Base-by-base conservation (phyloP, 2,329 filamentous ascomycete genomes). In the Hymenoscyphus scutula region DNA sequence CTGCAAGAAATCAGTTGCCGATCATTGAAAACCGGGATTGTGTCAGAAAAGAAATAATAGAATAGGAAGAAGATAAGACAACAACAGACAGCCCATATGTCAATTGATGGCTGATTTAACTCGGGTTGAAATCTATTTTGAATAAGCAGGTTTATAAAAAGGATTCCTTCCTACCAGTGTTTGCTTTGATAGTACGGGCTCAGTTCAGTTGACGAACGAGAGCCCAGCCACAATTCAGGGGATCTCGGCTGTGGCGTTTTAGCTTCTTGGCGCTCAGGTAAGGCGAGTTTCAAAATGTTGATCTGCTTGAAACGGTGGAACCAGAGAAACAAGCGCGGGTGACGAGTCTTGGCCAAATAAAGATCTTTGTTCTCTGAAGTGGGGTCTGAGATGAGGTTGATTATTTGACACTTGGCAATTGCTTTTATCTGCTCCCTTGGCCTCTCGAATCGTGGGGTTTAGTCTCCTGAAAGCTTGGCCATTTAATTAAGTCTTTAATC, bases 241-340 rank as follows among this genome's bases (percentile, higher is more conserved):
- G n/a, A 4, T n/a, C n/a, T 19, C 41, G 41, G 41, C 41, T 45
- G 41, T 45, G 41, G n/a, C 41, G 41, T 48, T 48, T 48, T 48
- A 17, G n/a, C 23, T 48, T 48, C 41, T 48, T 48, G 41, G 41
- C 41, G 41, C 41, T 11, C 8, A 48, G 4, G 41, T 10, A 23
- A 48, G 41, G 41, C 41, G 41, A 48, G 41, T 48, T 48, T 48
- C 41, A 48, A 48, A 48, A 48, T 23, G n/a, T 10, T 23, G 41
- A 48, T 48, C n/a, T 48, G n/a, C 41, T 48, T 23, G 41, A 48
- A 48, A 48, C 41, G 11, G 41, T 48, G 41, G 15, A 23, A 6
- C 38, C 41, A 7, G n/a, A 48, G n/a, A 48, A 48, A 48, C 19
- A 48, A 48, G 19, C 32, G 19, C n/a, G 19, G n/a, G 10, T 48